A percentile compares a stretch with the other conserved stretches of the same genome.
phyloP scores from a whole-genome alignment of 2,329 filamentous ascomycete genomes.

The Akanthomyces uredinophilus region DNA sequence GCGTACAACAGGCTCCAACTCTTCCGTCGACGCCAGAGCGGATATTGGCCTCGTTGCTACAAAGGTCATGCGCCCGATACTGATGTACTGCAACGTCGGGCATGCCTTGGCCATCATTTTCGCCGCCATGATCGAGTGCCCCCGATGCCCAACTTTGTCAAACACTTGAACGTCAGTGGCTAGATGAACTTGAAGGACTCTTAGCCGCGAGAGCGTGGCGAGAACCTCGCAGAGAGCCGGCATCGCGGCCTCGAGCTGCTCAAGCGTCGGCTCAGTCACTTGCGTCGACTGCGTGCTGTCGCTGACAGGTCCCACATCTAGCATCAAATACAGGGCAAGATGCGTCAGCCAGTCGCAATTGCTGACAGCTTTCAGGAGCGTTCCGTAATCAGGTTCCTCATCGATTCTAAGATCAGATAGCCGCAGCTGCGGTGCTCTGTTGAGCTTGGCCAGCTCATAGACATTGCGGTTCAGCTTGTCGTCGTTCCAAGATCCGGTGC shows the following conservation, averaged over 20 bases:
- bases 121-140: neutral
- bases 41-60: neutral
- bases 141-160: neutral
- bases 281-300: no score
- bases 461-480: neutral
- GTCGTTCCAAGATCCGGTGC: no score
- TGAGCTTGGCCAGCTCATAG: neutral
- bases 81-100: neutral
- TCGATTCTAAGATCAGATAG: neutral
- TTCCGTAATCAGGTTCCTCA: neutral
- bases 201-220: neutral
- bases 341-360: neutral
- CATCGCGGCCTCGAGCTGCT: neutral
- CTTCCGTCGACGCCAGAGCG: neutral
- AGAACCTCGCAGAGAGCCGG: neutral
- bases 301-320: no score
- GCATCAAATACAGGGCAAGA: neutral
- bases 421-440: neutral
- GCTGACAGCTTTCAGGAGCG: neutral
- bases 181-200: neutral
- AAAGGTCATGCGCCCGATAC: neutral
- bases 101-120: neutral
- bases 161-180: neutral
- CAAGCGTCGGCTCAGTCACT: neutral
- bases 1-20: neutral